Percentiles rank a stretch among this genome's conserved stretches.
Conservation (phyloP, 768 basidiomycete species). For the Termitomyces eurrhizus region DNA sequence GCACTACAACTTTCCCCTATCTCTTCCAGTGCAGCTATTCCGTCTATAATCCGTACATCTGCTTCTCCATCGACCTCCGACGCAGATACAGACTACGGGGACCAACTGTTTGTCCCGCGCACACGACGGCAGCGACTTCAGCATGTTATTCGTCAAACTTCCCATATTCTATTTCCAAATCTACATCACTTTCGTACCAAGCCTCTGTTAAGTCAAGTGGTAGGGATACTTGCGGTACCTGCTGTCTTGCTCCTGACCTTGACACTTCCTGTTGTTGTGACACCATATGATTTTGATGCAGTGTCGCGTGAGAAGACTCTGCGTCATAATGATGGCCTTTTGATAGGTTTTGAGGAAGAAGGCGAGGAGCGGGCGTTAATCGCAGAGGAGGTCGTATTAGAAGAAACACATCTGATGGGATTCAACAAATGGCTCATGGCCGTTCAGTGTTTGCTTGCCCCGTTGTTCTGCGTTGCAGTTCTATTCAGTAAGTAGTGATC, state of each 20-base stretch:
- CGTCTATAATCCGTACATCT: slow-evolving; percentile 56
- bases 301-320: slow-evolving; percentile 36
- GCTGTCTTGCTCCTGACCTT: slow-evolving; percentile 83
- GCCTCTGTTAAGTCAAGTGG: slow-evolving; percentile 64
- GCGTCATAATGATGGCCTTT: slow-evolving; percentile 34
- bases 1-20: slow-evolving; percentile 5
- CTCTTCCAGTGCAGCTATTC: slow-evolving; percentile 31
- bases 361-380: slow-evolving; percentile 64
- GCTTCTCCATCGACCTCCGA: slow-evolving; percentile 40
- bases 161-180: slow-evolving; percentile 80
- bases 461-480: slow-evolving; percentile 69
- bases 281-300: slow-evolving; percentile 38
- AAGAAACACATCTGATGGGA: slow-evolving; percentile 59
- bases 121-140: slow-evolving; percentile 38
- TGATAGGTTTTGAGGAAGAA: slow-evolving; percentile 75
- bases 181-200: slow-evolving; percentile 71
- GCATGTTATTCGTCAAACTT: slow-evolving; percentile 35
- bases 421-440: slow-evolving; percentile 86
- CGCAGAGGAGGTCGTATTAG: slow-evolving; percentile 70
- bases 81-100: slow-evolving; percentile 35
- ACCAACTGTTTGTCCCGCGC: slow-evolving; percentile 35
- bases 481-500: slow-evolving; percentile 66
- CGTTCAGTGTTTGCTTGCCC: slow-evolving; percentile 78
- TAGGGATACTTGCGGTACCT: slow-evolving; percentile 79
- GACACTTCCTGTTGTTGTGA: slow-evolving; percentile 87